Percentiles rank a stretch among this genome's conserved stretches.
Evolutionary conservation across 352 stramenopile genomes (phyloP).

Genomic region (Pilasporangium apinafurcum): DNA sequence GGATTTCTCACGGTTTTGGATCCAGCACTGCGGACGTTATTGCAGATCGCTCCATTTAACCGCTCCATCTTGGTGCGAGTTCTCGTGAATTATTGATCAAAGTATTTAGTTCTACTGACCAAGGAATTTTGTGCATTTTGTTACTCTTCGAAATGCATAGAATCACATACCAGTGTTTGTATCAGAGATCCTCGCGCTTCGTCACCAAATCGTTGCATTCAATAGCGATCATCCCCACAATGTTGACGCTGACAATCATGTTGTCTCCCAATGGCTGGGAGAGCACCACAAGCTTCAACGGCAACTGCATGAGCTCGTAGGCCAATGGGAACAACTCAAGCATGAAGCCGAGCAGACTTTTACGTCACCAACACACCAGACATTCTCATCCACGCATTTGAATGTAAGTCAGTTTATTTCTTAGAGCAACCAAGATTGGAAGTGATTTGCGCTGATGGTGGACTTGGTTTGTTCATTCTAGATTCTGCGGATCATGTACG

Average conservation of each 20-base stretch:
- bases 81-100: not conserved
- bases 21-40: conserved; percentile 9
- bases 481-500: conserved; percentile 24
- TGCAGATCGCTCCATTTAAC: conserved; percentile 12
- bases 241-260: not conserved
- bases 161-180: conserved; percentile 4
- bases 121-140: not conserved
- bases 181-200: not conserved
- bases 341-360: not conserved
- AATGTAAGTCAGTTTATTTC: conserved; percentile 3
- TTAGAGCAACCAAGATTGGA: not conserved
- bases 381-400: conserved; percentile 22
- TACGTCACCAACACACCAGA: conserved; percentile 4
- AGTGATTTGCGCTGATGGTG: not conserved
- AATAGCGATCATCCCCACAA: not conserved
- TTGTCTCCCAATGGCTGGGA: too few relatives aligned
- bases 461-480: conserved; percentile 1
- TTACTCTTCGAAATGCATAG: not conserved
- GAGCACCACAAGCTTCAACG: conserved; percentile 3
- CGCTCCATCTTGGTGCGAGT: conserved; percentile 14
- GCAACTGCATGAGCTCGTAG: not conserved
- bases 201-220: not conserved
- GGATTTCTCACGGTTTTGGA: conserved; percentile 20
- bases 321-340: conserved; percentile 12
- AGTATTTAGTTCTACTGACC: not conserved